These are phyloP conservation scores for Populus hybrid DNA, from an alignment of 441 rosid species.

Conservation along the genomic window DNA sequence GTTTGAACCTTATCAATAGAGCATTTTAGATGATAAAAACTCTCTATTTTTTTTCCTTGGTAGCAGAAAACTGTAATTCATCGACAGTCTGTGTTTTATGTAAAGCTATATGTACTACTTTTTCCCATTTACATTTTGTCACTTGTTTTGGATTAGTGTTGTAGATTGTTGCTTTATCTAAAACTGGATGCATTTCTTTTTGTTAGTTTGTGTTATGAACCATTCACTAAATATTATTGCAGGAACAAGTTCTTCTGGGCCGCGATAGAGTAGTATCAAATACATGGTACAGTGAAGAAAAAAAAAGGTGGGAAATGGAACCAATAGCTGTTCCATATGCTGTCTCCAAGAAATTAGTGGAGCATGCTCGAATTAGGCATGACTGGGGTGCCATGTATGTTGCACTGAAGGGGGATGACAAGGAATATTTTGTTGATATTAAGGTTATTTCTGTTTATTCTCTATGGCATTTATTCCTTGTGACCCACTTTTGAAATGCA, in stretches of 20 bases:
- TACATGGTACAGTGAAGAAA: slow-evolving; percentile 87
- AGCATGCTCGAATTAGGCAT: slow-evolving; percentile 85
- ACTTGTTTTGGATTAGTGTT: background rate
- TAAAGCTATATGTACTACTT: background rate
- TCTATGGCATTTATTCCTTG: slow-evolving; percentile 16
- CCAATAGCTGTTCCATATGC: slow-evolving; percentile 86
- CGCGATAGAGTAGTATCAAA: slow-evolving; percentile 89
- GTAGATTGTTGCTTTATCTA: background rate
- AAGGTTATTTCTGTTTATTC: slow-evolving; percentile 49
- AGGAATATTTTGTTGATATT: slow-evolving; percentile 67
- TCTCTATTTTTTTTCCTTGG: too few relatives aligned
- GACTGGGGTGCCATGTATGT: slow-evolving; percentile 90
- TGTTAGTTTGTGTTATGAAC: slow-evolving; percentile 11
- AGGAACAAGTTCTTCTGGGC: slow-evolving; percentile 84
- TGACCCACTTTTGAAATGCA: slow-evolving; percentile 6
- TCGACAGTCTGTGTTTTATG: too few relatives aligned
- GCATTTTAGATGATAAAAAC: background rate
- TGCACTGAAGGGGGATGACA: slow-evolving; percentile 78
- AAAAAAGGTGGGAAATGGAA: slow-evolving; percentile 87
- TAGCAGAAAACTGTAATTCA: too few relatives aligned
- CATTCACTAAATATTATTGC: slow-evolving; percentile 21
- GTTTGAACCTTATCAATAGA: background rate
- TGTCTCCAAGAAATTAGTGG: slow-evolving; percentile 74
- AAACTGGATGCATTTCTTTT: slow-evolving; percentile 11
- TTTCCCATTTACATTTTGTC: background rate